Percentiles rank a stretch among this genome's conserved stretches.
phyloP scores from a whole-genome alignment of 2,329 filamentous ascomycete species.

The Aspergillus nomiae region DNA sequence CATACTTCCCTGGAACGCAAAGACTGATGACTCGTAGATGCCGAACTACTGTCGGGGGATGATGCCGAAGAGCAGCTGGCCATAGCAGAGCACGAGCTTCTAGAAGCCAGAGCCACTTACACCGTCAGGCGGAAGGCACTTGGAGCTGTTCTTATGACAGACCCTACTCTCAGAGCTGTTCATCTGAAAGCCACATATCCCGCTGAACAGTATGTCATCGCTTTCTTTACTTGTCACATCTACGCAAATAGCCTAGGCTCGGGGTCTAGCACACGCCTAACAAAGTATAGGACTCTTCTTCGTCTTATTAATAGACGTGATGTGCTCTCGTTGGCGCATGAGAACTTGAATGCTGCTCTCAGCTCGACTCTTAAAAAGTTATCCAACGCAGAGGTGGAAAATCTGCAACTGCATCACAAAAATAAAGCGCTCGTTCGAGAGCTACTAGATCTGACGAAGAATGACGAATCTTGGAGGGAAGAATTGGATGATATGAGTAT shows the following conservation, averaged over 20 bases:
- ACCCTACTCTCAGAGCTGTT: slow-evolving; percentile 76
- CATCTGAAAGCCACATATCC: slow-evolving; percentile 67
- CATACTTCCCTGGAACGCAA: neutral
- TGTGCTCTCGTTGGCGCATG: slow-evolving; percentile 63
- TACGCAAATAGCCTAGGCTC: neutral
- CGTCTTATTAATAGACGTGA: slow-evolving; percentile 70
- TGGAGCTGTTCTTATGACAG: slow-evolving; percentile 68
- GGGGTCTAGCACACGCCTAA: neutral
- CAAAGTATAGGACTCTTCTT: slow-evolving; percentile 61
- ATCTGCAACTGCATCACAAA: slow-evolving; percentile 56
- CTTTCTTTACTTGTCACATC: slow-evolving; percentile 6
- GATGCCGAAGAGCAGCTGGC: slow-evolving; percentile 55
- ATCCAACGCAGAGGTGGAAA: slow-evolving; percentile 60
- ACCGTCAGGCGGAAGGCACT: slow-evolving; percentile 69
- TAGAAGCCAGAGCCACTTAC: slow-evolving; percentile 71
- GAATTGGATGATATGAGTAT: slow-evolving; percentile 57
- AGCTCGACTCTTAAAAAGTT: slow-evolving; percentile 56
- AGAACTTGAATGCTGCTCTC: slow-evolving; percentile 59
- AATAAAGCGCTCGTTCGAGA: slow-evolving; percentile 66
- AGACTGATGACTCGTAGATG: slow-evolving; percentile 26
- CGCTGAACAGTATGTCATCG: slow-evolving; percentile 63
- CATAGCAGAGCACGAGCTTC: slow-evolving; percentile 63
- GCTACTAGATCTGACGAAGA: slow-evolving; percentile 64
- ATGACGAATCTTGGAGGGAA: slow-evolving; percentile 55
- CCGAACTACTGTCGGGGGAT: slow-evolving; percentile 47